Conservation (phyloP, 2,329 filamentous ascomycete species). For the Stagonosporopsis cucurbitacearum region DNA sequence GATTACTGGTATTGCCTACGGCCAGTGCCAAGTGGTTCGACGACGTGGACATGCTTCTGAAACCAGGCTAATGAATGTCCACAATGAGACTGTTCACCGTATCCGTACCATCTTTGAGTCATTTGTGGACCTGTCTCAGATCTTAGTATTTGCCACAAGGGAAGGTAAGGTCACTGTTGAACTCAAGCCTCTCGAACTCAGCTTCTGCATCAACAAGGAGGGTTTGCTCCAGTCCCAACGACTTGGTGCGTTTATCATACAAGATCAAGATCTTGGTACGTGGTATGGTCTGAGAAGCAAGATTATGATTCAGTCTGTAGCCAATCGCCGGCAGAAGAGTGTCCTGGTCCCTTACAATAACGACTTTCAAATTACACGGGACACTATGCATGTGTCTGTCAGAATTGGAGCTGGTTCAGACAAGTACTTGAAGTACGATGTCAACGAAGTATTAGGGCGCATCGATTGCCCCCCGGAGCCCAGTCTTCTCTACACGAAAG, state of each 20-base stretch:
- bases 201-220: conserved; percentile 58
- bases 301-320: conserved; percentile 60
- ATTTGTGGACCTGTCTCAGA: conserved; percentile 56
- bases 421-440: conserved; percentile 58
- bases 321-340: conserved; percentile 49
- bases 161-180: conserved; percentile 53
- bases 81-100: conserved; percentile 49
- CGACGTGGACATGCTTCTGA: neutral
- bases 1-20: conserved; percentile 39
- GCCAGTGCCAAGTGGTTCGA: conserved; percentile 13
- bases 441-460: conserved; percentile 62
- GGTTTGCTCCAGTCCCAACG: conserved; percentile 57
- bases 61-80: conserved; percentile 2
- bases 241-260: conserved; percentile 61
- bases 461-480: conserved; percentile 66
- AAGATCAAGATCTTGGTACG: conserved; percentile 65
- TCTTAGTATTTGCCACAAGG: conserved; percentile 58
- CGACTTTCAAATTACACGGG: conserved; percentile 20
- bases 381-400: conserved; percentile 53
- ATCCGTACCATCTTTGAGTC: conserved; percentile 56
- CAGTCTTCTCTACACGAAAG: conserved; percentile 62
- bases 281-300: conserved; percentile 66
- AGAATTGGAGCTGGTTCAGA: conserved; percentile 42
- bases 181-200: conserved; percentile 60
- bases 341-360: conserved; percentile 42